Evolutionary conservation across 768 basidiomycete species (phyloP).

Genomic region (Tulasnella sp.): DNA sequence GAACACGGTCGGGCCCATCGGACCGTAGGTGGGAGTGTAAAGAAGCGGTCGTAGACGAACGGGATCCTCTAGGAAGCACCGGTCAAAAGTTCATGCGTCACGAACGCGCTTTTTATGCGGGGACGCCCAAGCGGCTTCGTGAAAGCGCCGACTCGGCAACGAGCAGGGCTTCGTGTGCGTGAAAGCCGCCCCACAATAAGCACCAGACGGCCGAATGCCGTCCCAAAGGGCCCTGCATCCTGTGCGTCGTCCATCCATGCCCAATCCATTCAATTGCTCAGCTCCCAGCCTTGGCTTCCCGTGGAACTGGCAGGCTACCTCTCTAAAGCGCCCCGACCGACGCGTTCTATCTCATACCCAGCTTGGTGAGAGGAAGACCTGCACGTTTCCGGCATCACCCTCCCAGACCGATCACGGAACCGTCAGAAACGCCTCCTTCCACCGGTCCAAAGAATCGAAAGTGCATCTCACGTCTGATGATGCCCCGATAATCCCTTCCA

Average conservation of each 20-base stretch:
- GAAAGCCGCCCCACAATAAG: no score
- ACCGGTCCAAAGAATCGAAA: not conserved
- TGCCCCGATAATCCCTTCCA: not conserved
- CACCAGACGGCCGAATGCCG: not conserved
- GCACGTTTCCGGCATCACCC: constrained; percentile 1
- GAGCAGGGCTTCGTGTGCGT: no score
- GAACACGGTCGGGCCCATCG: not conserved
- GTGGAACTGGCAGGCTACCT: not conserved
- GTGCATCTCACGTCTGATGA: not conserved
- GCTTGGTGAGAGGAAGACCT: not conserved
- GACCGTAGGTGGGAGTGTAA: not conserved
- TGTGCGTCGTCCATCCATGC: not conserved
- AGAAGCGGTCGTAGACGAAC: not conserved
- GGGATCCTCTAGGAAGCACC: not conserved
- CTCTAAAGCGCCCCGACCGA: not conserved
- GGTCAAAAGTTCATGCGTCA: not conserved
- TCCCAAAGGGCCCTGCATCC: not conserved
- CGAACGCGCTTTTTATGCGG: no score
- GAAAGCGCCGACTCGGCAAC: no score
- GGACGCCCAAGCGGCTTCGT: no score
- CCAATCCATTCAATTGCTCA: not conserved
- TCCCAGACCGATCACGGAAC: not conserved
- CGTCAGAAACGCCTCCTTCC: not conserved
- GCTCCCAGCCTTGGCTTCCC: no score
- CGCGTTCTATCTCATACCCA: not conserved